These are phyloP conservation scores for Candida ortonii DNA, from an alignment of 805 yeast genomes.

Conservation along the genomic window DNA sequence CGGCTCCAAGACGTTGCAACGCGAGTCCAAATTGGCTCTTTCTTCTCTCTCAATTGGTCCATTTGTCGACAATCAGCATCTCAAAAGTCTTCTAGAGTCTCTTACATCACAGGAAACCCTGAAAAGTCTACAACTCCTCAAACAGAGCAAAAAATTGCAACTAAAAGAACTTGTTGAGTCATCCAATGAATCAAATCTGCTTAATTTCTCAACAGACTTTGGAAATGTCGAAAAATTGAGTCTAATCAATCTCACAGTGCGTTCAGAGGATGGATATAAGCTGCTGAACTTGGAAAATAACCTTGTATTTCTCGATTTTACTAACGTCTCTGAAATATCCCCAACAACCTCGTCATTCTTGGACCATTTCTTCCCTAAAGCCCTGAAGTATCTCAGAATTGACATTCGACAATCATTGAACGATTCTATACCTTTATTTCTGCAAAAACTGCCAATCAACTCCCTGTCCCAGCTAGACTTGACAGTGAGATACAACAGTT, in stretches of 20 bases:
- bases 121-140: slow-evolving; percentile 6
- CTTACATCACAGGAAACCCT: slow-evolving; percentile 2
- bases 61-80: too few species aligned
- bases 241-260: slow-evolving; percentile 11
- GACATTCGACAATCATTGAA: slow-evolving; percentile 22
- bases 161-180: slow-evolving; percentile 15
- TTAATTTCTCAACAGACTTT: slow-evolving; percentile 2
- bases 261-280: slow-evolving; percentile 6
- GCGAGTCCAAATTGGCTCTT: slow-evolving; percentile 2
- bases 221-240: slow-evolving; percentile 8
- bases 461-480: slow-evolving; percentile 25
- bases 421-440: slow-evolving; percentile 20
- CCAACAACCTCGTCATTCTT: slow-evolving; percentile 13
- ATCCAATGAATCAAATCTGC: slow-evolving; percentile 3
- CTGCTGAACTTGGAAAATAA: slow-evolving; percentile 8
- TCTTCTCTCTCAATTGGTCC: slow-evolving; percentile 16
- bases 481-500: slow-evolving; percentile 20
- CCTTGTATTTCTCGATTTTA: slow-evolving; percentile 16
- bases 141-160: slow-evolving; percentile 11
- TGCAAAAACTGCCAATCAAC: slow-evolving; percentile 13
- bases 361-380: slow-evolving; percentile 9
- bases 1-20: slow-evolving; percentile 1
- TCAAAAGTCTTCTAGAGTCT: too few species aligned
- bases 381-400: slow-evolving; percentile 15
- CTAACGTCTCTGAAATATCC: slow-evolving; percentile 15